These are phyloP conservation scores for Stylonectria norvegica DNA, from an alignment of 2,329 filamentous ascomycete genomes.

Conservation along the genomic window DNA sequence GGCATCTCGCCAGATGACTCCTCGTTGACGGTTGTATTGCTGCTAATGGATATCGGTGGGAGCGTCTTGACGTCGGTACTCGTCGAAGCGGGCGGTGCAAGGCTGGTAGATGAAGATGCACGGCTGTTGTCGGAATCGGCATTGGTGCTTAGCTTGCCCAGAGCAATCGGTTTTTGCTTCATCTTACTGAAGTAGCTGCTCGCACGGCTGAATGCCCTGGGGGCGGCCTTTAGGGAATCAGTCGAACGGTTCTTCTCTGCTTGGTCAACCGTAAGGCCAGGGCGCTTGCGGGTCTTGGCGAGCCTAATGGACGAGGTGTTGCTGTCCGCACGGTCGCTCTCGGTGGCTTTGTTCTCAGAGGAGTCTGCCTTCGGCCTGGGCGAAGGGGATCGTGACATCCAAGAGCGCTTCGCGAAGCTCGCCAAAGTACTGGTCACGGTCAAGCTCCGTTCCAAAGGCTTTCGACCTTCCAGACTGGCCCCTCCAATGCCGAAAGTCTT, in stretches of 20 bases:
- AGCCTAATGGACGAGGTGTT: conserved; percentile 23
- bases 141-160: conserved; percentile 38
- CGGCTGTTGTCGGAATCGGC: conserved; percentile 42
- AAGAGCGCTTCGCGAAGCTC: conserved; percentile 50
- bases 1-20: conserved; percentile 47
- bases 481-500: conserved; percentile 17
- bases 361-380: conserved; percentile 34
- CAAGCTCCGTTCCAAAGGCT: conserved; percentile 35
- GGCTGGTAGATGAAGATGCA: conserved; percentile 46
- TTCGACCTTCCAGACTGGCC: conserved; percentile 19
- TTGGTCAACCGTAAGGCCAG: conserved; percentile 28
- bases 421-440: conserved; percentile 34
- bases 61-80: conserved; percentile 37
- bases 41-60: conserved; percentile 38
- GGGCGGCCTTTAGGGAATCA: conserved; percentile 36
- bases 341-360: conserved; percentile 18
- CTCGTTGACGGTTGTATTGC: conserved; percentile 37
- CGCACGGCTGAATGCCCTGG: conserved; percentile 42
- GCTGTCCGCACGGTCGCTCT: conserved; percentile 24
- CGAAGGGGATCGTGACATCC: conserved; percentile 50
- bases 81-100: conserved; percentile 40
- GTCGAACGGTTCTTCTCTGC: conserved; percentile 21
- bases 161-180: conserved; percentile 40
- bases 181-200: conserved; percentile 51
- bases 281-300: conserved; percentile 26